Percentiles rank a stretch among this genome's conserved stretches.
These are phyloP conservation scores for Clonostachys chloroleuca DNA, from an alignment of 2,329 filamentous ascomycete genomes.

Conservation along the genomic window DNA sequence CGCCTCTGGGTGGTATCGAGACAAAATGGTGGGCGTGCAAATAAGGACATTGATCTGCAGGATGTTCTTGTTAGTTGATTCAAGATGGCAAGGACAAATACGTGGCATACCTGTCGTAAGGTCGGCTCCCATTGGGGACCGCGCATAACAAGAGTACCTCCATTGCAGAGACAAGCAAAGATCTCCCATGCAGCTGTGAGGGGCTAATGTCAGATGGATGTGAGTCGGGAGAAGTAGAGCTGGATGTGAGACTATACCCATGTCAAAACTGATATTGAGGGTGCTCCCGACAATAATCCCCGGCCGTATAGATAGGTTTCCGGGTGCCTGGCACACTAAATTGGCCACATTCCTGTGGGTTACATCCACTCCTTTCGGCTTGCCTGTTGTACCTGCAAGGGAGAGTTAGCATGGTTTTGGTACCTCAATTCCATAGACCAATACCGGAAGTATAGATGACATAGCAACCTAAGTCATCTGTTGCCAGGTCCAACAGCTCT, in stretches of 20 bases:
- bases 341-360: slow-evolving; percentile 51
- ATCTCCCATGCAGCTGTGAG: slow-evolving; percentile 55
- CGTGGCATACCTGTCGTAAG: slow-evolving; percentile 31
- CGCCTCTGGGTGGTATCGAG: slow-evolving; percentile 37
- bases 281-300: slow-evolving; percentile 50
- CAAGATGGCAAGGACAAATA: not conserved
- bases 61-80: not conserved
- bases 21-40: slow-evolving; percentile 49
- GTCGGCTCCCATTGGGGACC: slow-evolving; percentile 42
- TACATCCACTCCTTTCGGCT: slow-evolving; percentile 55
- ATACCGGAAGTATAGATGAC: slow-evolving; percentile 51
- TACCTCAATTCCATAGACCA: slow-evolving; percentile 4
- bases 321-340: slow-evolving; percentile 43
- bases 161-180: slow-evolving; percentile 51
- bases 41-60: slow-evolving; percentile 46
- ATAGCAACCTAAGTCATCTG: slow-evolving; percentile 33
- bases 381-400: slow-evolving; percentile 42
- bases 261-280: slow-evolving; percentile 56
- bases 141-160: slow-evolving; percentile 49
- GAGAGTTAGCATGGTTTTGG: too few species aligned
- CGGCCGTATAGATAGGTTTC: slow-evolving; percentile 40
- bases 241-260: slow-evolving; percentile 39
- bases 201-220: slow-evolving; percentile 1
- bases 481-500: slow-evolving; percentile 22
- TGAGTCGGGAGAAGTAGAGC: not conserved